Evolutionary conservation across 1,139 yeast species (phyloP), one percentile per base, ranked within the genome.

Genomic region (Taphrina deformans): DNA sequence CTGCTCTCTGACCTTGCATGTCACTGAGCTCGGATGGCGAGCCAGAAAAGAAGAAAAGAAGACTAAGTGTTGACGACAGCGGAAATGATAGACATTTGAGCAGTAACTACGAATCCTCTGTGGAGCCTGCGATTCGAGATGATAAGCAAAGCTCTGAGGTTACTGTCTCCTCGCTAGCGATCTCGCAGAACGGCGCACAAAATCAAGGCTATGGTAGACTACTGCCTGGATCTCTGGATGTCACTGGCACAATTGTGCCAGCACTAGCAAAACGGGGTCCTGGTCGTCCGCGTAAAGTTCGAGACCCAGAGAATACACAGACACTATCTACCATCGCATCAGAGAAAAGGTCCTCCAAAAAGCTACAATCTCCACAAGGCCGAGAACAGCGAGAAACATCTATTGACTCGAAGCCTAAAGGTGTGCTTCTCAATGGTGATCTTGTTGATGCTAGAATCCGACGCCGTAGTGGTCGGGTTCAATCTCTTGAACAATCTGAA

Each of bases 21-120:
- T 48, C 53, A 48, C 23, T 27, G 9, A 48, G 35, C 35, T 48
- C 53, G 35, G 35, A 48, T 48, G 53, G 35, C 6, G 53, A 16
- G 35, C 53, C 53, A 48, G 35, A 48, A 5, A 1, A 18, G 23
- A 48, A 48, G 35, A 24, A 23, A 27, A 10, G 53, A n/a, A 48
- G 16, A n/a, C n/a, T 44, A 27, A 10, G 21, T n/a, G 27, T 2
- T 9, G 9, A 21, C 9, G 48, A 44, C 4, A n/a, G 7, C 4
- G 27, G 21, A 2, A 10, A 44, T n/a, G 48, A 10, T 1, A n/a
- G n/a, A 21, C 7, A 5, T 44, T 9, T 21, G 27, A 23, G 27
- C 27, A 44, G 27, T 21, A 44, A 7, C 7, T 7, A 38, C 21
- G 5, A 12, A 38, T 7, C n/a, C n/a, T n/a, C n/a, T n/a, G n/a